These are phyloP conservation scores for Thalassiosira profunda DNA, from an alignment of 108 stramenopile species.

Conservation along the genomic window DNA sequence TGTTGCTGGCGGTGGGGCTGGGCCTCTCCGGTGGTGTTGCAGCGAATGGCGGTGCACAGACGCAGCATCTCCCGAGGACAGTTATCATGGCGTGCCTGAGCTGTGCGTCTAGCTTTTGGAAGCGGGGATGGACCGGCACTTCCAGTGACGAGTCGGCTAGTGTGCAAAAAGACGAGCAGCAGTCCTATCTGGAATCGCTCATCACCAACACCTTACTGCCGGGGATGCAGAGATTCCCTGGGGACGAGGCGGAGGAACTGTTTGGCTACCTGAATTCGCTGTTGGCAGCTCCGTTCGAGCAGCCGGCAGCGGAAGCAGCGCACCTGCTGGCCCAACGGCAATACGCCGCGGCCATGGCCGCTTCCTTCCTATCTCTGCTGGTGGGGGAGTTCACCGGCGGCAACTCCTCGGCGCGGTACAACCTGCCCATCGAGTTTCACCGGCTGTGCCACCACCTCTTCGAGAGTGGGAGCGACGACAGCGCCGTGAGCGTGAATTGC, in stretches of 20 bases:
- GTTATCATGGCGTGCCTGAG: slow-evolving; percentile 64
- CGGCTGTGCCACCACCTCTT: slow-evolving; percentile 62
- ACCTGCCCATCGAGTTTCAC: slow-evolving; percentile 81
- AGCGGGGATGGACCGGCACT: slow-evolving; percentile 62
- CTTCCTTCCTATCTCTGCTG: slow-evolving; percentile 59
- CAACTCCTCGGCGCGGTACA: slow-evolving; percentile 66
- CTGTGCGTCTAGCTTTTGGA: slow-evolving; percentile 75
- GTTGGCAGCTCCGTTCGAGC: slow-evolving; percentile 10
- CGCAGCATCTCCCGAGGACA: slow-evolving; percentile 34
- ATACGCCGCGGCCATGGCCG: slow-evolving; percentile 37
- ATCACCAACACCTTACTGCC: slow-evolving; percentile 11
- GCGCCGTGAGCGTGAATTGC: background rate
- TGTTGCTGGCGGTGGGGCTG: slow-evolving; percentile 58
- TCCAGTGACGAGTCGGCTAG: background rate
- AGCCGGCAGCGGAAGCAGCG: slow-evolving; percentile 31
- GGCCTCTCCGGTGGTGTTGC: background rate
- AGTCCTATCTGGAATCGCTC: slow-evolving; percentile 36
- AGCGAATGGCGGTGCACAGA: background rate
- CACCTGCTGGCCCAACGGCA: slow-evolving; percentile 20
- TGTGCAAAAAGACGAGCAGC: slow-evolving; percentile 3
- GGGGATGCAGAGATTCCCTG: slow-evolving; percentile 10
- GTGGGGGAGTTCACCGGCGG: slow-evolving; percentile 78
- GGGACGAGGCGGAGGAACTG: slow-evolving; percentile 6
- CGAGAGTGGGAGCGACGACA: slow-evolving; percentile 41
- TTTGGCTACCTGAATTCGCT: slow-evolving; percentile 21